Conservation (phyloP, 352 stramenopile species). For the Peronospora farinosa region DNA sequence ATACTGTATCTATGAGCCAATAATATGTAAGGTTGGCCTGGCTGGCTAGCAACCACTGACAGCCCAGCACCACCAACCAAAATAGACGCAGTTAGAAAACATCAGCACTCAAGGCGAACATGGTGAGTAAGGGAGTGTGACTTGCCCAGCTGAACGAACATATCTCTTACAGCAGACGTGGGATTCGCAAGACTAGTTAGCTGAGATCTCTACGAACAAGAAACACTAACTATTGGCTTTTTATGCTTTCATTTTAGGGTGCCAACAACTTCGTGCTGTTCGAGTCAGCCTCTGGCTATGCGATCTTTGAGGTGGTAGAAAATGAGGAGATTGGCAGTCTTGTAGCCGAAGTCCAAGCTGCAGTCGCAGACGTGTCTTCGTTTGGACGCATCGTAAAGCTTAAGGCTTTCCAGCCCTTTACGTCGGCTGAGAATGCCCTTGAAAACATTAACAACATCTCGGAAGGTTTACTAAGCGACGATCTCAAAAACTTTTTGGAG, state of each 20-base stretch:
- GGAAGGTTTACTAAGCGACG: constrained; percentile 89
- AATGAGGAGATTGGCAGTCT: constrained; percentile 94
- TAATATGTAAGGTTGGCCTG: constrained; percentile 12
- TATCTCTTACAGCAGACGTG: background rate
- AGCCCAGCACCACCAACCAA: constrained; percentile 13
- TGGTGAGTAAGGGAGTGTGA: constrained; percentile 24
- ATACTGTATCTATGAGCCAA: constrained; percentile 23
- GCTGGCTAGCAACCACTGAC: constrained; percentile 31
- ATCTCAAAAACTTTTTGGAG: constrained; percentile 98
- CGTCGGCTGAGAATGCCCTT: constrained; percentile 96
- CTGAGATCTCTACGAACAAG: background rate
- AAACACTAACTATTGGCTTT: constrained; percentile 21
- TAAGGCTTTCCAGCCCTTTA: constrained; percentile 99
- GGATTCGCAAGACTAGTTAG: constrained; percentile 11
- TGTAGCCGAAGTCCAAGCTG: constrained; percentile 86
- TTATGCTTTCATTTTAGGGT: constrained; percentile 17
- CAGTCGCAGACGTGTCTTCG: constrained; percentile 89
- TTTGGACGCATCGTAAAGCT: constrained; percentile 98
- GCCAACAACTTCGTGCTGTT: constrained; percentile 91
- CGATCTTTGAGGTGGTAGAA: constrained; percentile 97
- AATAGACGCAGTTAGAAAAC: constrained; percentile 29
- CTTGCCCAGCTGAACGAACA: background rate
- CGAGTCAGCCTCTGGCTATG: constrained; percentile 97
- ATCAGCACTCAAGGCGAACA: constrained; percentile 29
- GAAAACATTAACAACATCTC: constrained; percentile 99